phyloP scores from a whole-genome alignment of 371 early-diverging fungal species.

The Rhizomucor miehei region DNA sequence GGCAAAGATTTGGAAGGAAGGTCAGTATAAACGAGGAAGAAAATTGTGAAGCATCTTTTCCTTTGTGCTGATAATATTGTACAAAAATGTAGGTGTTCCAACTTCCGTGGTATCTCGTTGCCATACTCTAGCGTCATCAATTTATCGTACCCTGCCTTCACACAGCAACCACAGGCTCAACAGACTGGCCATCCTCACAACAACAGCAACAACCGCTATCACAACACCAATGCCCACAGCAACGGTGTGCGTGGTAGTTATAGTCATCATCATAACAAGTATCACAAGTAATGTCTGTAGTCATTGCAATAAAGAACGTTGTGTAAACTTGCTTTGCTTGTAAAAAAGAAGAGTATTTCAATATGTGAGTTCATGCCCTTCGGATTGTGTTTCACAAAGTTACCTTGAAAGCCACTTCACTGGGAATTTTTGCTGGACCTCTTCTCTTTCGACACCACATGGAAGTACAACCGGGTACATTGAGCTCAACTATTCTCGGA shows the following conservation, averaged over 20 bases:
- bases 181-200: too few relatives aligned
- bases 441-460: too few relatives aligned
- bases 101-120: constrained; percentile 67
- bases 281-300: neutral
- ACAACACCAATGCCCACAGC: too few relatives aligned
- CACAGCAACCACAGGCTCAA: neutral
- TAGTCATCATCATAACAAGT: too few relatives aligned
- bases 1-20: constrained; percentile 76
- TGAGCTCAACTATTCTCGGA: neutral
- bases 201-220: too few relatives aligned
- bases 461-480: neutral
- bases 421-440: too few relatives aligned
- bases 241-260: too few relatives aligned
- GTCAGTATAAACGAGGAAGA: constrained; percentile 18
- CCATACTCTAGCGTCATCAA: constrained; percentile 59
- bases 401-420: too few relatives aligned
- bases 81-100: constrained; percentile 65
- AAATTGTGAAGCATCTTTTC: too few relatives aligned
- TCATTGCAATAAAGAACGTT: neutral
- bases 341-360: too few relatives aligned
- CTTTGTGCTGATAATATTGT: neutral
- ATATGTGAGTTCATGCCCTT: too few relatives aligned
- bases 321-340: neutral
- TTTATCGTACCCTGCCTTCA: constrained; percentile 37
- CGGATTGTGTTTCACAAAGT: too few relatives aligned